Evolutionary conservation across 1,139 yeast genomes (phyloP).

Genomic region (Debaryomyces nepalensis): DNA sequence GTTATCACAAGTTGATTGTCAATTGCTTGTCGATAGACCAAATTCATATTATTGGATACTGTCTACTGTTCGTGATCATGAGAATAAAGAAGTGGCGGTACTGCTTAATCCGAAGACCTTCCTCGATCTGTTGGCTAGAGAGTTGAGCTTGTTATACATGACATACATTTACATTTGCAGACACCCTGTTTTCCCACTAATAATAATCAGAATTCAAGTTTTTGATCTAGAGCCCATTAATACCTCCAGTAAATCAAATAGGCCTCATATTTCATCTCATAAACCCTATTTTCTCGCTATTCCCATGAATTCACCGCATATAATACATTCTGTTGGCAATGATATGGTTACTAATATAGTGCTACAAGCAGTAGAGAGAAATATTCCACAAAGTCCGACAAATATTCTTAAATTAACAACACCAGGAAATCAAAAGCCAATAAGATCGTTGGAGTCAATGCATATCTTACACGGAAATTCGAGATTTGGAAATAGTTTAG

Average conservation of each 20-base stretch:
- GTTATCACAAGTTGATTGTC: conserved; percentile 74
- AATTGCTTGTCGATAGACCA: conserved; percentile 62
- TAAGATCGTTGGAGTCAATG: conserved; percentile 58
- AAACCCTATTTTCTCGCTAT: conserved; percentile 68
- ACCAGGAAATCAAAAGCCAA: conserved; percentile 46
- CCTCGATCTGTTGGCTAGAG: conserved; percentile 49
- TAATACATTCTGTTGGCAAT: conserved; percentile 60
- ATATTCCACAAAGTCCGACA: conserved; percentile 47
- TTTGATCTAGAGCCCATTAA: conserved; percentile 54
- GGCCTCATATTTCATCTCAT: conserved; percentile 54
- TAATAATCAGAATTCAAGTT: conserved; percentile 67
- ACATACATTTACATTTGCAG: conserved; percentile 69
- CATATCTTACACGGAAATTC: conserved; percentile 63
- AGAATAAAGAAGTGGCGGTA: conserved; percentile 37
- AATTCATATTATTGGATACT: conserved; percentile 58
- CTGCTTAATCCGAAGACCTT: conserved; percentile 51
- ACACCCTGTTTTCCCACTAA: conserved; percentile 64
- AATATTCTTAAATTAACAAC: conserved; percentile 34
- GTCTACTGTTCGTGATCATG: conserved; percentile 54
- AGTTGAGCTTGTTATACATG: conserved; percentile 53
- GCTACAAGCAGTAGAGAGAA: conserved; percentile 59
- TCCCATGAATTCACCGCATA: conserved; percentile 67
- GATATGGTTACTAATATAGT: conserved; percentile 57
- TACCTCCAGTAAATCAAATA: conserved; percentile 19
- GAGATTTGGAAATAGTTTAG: conserved; percentile 60